These are phyloP conservation scores for Globisporangium nagaii DNA, from an alignment of 352 stramenopile genomes.

Conservation along the genomic window DNA sequence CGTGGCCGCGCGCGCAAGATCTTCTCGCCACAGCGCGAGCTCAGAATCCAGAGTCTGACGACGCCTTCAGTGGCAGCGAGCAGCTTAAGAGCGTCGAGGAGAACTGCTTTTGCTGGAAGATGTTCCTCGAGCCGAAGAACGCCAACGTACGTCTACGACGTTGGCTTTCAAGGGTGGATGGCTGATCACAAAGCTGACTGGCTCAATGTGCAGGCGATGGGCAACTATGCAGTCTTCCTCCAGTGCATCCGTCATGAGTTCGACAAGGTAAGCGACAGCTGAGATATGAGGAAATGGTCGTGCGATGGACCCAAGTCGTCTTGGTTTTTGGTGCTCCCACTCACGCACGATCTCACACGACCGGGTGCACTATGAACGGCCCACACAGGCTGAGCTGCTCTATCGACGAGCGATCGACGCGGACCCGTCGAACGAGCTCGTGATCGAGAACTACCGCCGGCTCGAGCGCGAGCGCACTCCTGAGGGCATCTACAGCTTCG, in stretches of 20 bases:
- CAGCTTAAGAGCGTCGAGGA: slow-evolving; percentile 35
- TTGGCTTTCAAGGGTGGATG: too few species aligned
- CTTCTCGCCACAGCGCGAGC: slow-evolving; percentile 27
- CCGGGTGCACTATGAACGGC: too few species aligned
- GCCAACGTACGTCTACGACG: slow-evolving; percentile 27
- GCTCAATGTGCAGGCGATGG: slow-evolving; percentile 51
- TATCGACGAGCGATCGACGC: slow-evolving; percentile 61
- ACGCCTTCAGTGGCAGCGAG: not conserved
- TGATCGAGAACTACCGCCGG: slow-evolving; percentile 58
- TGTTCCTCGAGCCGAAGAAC: slow-evolving; percentile 47
- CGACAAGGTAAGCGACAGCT: slow-evolving; percentile 29
- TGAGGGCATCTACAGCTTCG: slow-evolving; percentile 36
- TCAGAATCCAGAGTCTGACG: not conserved
- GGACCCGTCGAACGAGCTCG: slow-evolving; percentile 34
- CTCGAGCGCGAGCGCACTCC: slow-evolving; percentile 48
- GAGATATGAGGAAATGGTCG: too few species aligned
- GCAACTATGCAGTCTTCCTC: slow-evolving; percentile 56
- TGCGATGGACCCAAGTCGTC: too few species aligned
- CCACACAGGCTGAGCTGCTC: slow-evolving; percentile 53
- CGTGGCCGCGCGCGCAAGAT: slow-evolving; percentile 33
- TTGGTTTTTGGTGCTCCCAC: too few species aligned
- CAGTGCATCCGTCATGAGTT: slow-evolving; percentile 55
- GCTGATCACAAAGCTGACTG: too few species aligned
- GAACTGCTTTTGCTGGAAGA: slow-evolving; percentile 58
- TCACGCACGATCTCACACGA: too few species aligned